A percentile compares a stretch with the other conserved stretches of the same genome.
Evolutionary conservation across 441 rosid genomes (phyloP).

Genomic region (Hura crepitans): DNA sequence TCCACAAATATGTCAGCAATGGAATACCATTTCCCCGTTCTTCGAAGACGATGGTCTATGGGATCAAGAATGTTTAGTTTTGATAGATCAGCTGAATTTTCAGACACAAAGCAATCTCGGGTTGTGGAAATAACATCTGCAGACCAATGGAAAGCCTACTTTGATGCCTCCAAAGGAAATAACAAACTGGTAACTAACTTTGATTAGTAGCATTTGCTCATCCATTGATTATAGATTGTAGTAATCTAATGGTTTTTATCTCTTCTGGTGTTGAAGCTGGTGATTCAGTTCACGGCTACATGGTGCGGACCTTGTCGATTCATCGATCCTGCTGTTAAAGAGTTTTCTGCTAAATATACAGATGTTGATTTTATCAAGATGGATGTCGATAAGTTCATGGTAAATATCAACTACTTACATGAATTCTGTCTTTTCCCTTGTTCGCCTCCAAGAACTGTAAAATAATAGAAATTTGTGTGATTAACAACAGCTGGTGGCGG

Average conservation of each 20-base stretch:
- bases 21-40: background rate
- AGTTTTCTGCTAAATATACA: constrained; percentile 44
- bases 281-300: constrained; percentile 61
- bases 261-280: constrained; percentile 43
- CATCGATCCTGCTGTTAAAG: constrained; percentile 50
- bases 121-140: constrained; percentile 42
- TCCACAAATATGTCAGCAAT: background rate
- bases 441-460: background rate
- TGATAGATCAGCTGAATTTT: constrained; percentile 17
- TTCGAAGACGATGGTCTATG: constrained; percentile 25
- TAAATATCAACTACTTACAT: constrained; percentile 15
- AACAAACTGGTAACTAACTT: constrained; percentile 45
- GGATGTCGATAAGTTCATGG: constrained; percentile 57
- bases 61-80: constrained; percentile 30
- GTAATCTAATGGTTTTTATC: background rate
- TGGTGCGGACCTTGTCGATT: constrained; percentile 78
- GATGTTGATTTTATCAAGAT: constrained; percentile 61
- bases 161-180: constrained; percentile 49
- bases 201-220: background rate
- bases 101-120: constrained; percentile 16
- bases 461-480: background rate
- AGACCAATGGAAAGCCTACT: constrained; percentile 54
- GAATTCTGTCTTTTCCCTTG: background rate
- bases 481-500: constrained; percentile 49
- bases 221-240: background rate